Evolutionary conservation across 164 flowering plant genomes (phyloP), one percentile per base, ranked within the genome.

Genomic region (Nymphaea colorata): DNA sequence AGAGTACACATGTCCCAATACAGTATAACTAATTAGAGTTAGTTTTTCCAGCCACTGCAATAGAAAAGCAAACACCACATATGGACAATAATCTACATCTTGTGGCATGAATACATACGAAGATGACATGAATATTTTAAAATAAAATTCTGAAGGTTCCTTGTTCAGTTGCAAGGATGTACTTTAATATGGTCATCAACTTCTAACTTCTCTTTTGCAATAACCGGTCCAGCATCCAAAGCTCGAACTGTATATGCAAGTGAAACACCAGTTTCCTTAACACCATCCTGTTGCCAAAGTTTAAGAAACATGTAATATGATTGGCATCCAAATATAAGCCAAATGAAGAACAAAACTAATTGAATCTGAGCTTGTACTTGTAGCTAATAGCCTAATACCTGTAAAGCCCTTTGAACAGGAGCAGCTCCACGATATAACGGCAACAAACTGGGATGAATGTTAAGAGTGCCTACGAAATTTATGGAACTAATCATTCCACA

Each of bases 341-440:
- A 11, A 61, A 61, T 8, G 8, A 36, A 2, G 16, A 61, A 61
- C 63, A 61, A 8, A n/a, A 8, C 6, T n/a, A 61, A 8, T 6
- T n/a, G 8, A 3, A n/a, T n/a, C 5, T n/a, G 16, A 61, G 16
- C 8, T 61, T 61, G 4, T 61, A 61, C 16, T 61, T 61, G 41
- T 68, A 6, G 70, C 42, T 60, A 62, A 80, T 25, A 93, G 96
- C 96, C 42, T 60, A 62, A 80, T 25, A 93, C 97, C 96, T 88
- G 93, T 80, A 92, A 71, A 70, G 98, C 97, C 72, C 99, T 82
- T 79, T 95, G 99, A 82, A 95, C 96, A 73, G 99, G 97, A 69
- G 99, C 96, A 73, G 99, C 98, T 68, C 99, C 97, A 70, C 98
- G 96, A 70, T 94, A 94, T 4, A 86, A 72, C 66, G 99, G 99